Percentiles rank a stretch among this genome's conserved stretches.
These are phyloP conservation scores for Rhamnella rubrinervis DNA, from an alignment of 331 rosid species.

Conservation along the genomic window DNA sequence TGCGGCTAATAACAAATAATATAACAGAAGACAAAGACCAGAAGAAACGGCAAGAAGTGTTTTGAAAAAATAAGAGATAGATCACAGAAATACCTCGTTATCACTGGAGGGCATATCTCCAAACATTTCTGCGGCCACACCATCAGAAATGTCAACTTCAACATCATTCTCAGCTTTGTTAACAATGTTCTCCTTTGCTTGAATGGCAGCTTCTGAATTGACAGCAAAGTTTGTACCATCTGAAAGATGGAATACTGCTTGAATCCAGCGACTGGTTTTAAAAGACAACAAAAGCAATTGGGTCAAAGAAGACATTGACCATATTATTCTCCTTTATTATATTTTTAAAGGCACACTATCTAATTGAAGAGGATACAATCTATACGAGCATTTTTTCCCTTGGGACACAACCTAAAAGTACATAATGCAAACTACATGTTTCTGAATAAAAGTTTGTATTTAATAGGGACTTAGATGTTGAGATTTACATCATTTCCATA, in stretches of 20 bases:
- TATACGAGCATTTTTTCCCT: too few relatives aligned
- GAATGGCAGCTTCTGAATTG: slow-evolving; percentile 24
- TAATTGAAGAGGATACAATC: too few relatives aligned
- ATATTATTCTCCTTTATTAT: background rate
- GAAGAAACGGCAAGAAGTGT: background rate
- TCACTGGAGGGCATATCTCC: slow-evolving; percentile 54
- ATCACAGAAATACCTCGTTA: slow-evolving; percentile 41
- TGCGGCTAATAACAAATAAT: background rate
- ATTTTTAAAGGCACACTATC: background rate
- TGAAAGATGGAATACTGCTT: slow-evolving; percentile 69
- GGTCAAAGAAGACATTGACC: background rate
- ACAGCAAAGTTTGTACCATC: slow-evolving; percentile 39
- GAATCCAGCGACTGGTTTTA: slow-evolving; percentile 76
- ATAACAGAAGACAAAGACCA: background rate
- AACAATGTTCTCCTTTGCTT: slow-evolving; percentile 27
- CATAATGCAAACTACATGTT: too few relatives aligned
- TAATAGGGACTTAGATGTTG: too few relatives aligned
- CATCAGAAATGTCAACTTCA: slow-evolving; percentile 67
- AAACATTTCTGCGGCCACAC: slow-evolving; percentile 67
- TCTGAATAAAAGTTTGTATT: too few relatives aligned
- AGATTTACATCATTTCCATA: background rate
- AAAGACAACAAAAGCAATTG: slow-evolving; percentile 7
- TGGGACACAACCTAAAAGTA: too few relatives aligned
- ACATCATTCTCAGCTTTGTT: slow-evolving; percentile 30
- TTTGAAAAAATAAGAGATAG: background rate